phyloP scores from a whole-genome alignment of 768 basidiomycete species.

The Tricholoma bakamatsutake region DNA sequence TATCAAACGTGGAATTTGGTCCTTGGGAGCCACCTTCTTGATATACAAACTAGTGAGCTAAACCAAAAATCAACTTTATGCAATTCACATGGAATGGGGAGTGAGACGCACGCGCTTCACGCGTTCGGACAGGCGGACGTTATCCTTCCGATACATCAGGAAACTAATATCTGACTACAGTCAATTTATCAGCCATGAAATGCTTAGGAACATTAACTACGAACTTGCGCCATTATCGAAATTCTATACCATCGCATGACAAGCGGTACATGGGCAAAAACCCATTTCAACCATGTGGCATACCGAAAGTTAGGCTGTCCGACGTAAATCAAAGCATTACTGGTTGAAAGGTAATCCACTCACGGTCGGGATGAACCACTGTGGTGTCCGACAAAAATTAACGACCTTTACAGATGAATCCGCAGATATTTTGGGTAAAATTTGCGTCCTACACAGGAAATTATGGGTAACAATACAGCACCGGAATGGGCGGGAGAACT shows the following conservation, averaged over 20 bases:
- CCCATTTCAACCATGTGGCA: conserved; percentile 41
- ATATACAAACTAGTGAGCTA: conserved; percentile 43
- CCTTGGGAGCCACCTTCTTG: conserved; percentile 39
- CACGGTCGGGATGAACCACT: conserved; percentile 53
- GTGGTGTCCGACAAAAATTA: conserved; percentile 56
- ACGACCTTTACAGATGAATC: conserved; percentile 45
- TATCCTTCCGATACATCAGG: conserved; percentile 36
- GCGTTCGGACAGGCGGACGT: conserved; percentile 23
- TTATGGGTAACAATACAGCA: neutral
- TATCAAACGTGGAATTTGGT: conserved; percentile 39
- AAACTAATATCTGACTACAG: conserved; percentile 31
- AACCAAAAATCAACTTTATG: neutral
- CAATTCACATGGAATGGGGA: neutral
- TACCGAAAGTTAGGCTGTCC: conserved; percentile 35
- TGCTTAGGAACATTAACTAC: conserved; percentile 7
- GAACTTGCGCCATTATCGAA: conserved; percentile 41
- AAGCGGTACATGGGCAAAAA: conserved; percentile 48
- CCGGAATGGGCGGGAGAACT: conserved; percentile 17
- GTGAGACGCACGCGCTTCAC: conserved; percentile 25
- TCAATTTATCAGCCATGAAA: neutral
- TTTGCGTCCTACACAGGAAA: conserved; percentile 44
- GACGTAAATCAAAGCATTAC: neutral
- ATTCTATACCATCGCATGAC: conserved; percentile 43
- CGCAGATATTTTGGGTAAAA: conserved; percentile 44
- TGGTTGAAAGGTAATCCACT: conserved; percentile 12